Base-by-base conservation (phyloP, 75 land plant genomes). In the Isoetes taiwanensis region DNA sequence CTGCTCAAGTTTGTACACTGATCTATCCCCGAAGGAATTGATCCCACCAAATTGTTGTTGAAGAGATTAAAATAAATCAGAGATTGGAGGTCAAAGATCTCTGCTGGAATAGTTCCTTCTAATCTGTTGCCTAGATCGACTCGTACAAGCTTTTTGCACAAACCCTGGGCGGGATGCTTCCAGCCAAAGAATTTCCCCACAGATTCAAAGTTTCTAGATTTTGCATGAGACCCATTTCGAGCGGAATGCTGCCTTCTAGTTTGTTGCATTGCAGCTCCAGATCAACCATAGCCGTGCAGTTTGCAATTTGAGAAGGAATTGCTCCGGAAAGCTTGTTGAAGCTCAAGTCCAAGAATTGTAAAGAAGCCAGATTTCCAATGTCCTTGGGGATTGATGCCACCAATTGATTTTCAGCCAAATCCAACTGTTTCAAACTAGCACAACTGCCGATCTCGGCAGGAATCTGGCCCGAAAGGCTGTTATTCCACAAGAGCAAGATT, bases 271-370 rank as follows among this genome's bases (percentile, higher is more conserved):
- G 50, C 19, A 46, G 6, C 16, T 46, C 50, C 8, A 46, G 16
- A 16, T 46, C 50, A 23, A 46, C 50, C 50, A 46, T 19, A 8
- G 23, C 16, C 12, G 50, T 46, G 50, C 50, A 46, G n/a, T 46
- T 46, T 5, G 50, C 5, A 8, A 46, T 5, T 23, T 46, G 25
- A 5, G n/a, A 16, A 6, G 50, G 50, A n/a, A 46, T 46, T 46
- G 6, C 5, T 19, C 50, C 50, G 16, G 50, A 19, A 16, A 46
- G 50, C 19, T 8, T 19, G 23, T 46, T 46, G 12, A 46, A 16
- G 50, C 50, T 46, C n/a, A 46, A 16, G 50, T 46, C 50, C 50
- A 46, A 16, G 50, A 19, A 46, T 19, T 46, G 50, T 8, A 46
- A 23, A 6, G 5, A n/a, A 16, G 16, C 25, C 21, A 46, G 50